Evolutionary conservation across 1,284 basidiomycete genomes (phyloP), one percentile per base, ranked within the genome.

Genomic region (Microbotryum violaceum): DNA sequence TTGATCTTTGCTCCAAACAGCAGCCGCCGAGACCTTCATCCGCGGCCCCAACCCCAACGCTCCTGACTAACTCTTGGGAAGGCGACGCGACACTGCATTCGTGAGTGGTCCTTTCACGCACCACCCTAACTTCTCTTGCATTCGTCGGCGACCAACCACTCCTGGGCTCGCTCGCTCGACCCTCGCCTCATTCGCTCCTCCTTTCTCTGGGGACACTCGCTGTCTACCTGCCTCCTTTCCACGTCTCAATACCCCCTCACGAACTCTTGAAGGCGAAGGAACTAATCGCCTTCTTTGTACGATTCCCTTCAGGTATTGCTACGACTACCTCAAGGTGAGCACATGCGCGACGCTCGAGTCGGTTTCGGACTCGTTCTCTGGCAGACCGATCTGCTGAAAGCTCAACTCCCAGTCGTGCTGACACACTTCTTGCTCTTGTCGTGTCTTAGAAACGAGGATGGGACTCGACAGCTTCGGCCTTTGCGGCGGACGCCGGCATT

Each of bases 401-500:
- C 20, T 25, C 42, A 8, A 27, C 3, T 10, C 21, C 20, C 16
- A 8, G 8, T 21, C 12, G 27, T 18, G 12, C 53, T 31, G 21
- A 53, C 49, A 18, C 12, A 14, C 9, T 42, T 29, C 18, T n/a
- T 10, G 6, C 6, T 47, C 29, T 33, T 51, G 9, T 2, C 25
- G 20, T 4, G 2, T 25, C 12, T 16, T 55, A 69, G 68, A 69
- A 69, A 65, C 68, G 68, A 14, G 68, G 68, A 2, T 69, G 65
- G 65, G 59, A 37, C 7, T 61, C 63, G 23, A 57, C 68, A 1
- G 68, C 68, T 6, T 50, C 58, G 2, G 50, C 49, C 2, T 67
- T 69, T 18, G 68, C 68, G 0, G 49, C 58, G n/a, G 68, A 67
- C 37, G 68, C 68, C 5, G 68, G 68, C 3, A 65, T 69, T 25